Evolutionary conservation across 441 rosid species (phyloP).

Genomic region (Raphanus hybrid): DNA sequence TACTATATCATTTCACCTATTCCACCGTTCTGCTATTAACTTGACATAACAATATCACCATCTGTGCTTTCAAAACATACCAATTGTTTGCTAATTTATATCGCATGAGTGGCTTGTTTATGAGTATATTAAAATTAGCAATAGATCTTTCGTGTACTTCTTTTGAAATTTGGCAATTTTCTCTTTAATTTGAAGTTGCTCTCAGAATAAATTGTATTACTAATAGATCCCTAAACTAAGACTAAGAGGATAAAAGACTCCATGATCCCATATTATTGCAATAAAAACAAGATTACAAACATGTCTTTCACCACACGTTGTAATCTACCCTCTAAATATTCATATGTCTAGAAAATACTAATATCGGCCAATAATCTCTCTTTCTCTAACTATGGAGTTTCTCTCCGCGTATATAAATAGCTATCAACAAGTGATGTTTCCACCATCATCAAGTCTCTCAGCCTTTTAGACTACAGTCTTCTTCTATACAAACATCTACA

Average conservation of each 20-base stretch:
- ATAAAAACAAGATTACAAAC: constrained; percentile 13
- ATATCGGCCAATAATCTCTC: constrained; percentile 14
- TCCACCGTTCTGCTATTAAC: background rate
- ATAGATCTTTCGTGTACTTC: background rate
- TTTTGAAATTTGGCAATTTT: background rate
- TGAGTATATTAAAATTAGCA: background rate
- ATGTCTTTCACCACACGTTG: constrained; percentile 7
- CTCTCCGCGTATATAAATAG: constrained; percentile 39
- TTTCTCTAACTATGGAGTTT: constrained; percentile 23
- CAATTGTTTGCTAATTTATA: background rate
- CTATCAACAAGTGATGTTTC: constrained; percentile 20
- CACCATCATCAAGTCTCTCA: constrained; percentile 34
- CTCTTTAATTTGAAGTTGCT: constrained; percentile 1
- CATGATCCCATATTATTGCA: constrained; percentile 11
- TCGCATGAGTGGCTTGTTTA: background rate
- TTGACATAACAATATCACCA: background rate
- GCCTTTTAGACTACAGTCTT: constrained; percentile 22
- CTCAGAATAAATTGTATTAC: background rate
- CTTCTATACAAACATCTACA: background rate
- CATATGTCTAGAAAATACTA: constrained; percentile 9
- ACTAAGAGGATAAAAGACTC: background rate
- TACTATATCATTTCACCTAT: background rate
- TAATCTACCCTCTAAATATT: background rate
- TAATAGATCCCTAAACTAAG: background rate
- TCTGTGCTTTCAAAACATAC: background rate